Conservation (phyloP, 2,329 filamentous ascomycete species). For the Neonectria faginata region DNA sequence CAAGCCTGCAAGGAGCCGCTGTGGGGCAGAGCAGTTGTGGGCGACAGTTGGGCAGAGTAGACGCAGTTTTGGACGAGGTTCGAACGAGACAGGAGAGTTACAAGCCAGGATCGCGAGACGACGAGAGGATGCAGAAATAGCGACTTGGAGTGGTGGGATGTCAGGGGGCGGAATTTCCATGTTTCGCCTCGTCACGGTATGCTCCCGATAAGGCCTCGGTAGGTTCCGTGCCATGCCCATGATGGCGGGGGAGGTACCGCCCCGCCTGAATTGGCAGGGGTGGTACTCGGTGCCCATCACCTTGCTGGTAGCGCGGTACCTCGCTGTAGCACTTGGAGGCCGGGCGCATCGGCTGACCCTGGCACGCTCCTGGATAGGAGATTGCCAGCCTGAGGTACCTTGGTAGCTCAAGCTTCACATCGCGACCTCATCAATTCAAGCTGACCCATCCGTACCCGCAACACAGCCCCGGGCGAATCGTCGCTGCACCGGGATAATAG, state of each 20-base stretch:
- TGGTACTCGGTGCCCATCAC: slow-evolving; percentile 28
- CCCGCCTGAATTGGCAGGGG: slow-evolving; percentile 27
- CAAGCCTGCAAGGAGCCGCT: slow-evolving; percentile 13
- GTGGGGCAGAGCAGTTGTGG: slow-evolving; percentile 4
- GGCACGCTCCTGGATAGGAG: slow-evolving; percentile 13
- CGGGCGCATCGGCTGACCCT: slow-evolving; percentile 22
- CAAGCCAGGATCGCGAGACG: neutral
- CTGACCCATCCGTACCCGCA: slow-evolving; percentile 11
- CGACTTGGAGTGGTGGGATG: slow-evolving; percentile 22
- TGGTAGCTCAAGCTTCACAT: slow-evolving; percentile 21
- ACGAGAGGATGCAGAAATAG: slow-evolving; percentile 6
- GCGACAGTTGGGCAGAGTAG: neutral
- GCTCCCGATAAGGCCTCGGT: slow-evolving; percentile 39
- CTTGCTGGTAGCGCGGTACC: slow-evolving; percentile 16
- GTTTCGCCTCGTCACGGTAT: slow-evolving; percentile 24
- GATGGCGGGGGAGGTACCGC: slow-evolving; percentile 37
- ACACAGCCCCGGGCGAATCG: slow-evolving; percentile 3
- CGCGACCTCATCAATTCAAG: slow-evolving; percentile 19
- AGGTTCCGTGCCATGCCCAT: slow-evolving; percentile 32
- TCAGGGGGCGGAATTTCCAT: slow-evolving; percentile 23
- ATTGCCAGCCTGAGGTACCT: slow-evolving; percentile 6
- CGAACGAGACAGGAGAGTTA: slow-evolving; percentile 1
- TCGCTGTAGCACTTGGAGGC: slow-evolving; percentile 6
- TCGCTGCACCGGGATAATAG: slow-evolving; percentile 7
- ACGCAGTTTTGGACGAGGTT: neutral